These are phyloP conservation scores for Starmerella geochares DNA, from an alignment of 805 yeast genomes.

Conservation along the genomic window DNA sequence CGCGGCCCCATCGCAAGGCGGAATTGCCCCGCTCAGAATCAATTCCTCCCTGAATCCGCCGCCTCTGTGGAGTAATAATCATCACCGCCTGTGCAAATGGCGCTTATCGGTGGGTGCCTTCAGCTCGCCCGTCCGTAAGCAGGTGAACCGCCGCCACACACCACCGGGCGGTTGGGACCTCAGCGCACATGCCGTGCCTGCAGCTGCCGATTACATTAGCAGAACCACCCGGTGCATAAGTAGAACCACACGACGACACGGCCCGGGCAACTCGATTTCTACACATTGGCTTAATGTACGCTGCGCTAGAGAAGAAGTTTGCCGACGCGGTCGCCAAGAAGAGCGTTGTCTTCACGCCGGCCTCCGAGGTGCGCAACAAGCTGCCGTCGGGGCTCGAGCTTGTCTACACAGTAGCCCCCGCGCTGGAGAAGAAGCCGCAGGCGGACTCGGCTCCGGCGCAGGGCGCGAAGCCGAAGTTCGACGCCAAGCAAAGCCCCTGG, in stretches of 20 bases:
- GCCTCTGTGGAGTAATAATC: too few species aligned
- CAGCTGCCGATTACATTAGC: neutral
- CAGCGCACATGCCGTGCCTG: neutral
- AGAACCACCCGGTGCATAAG: neutral
- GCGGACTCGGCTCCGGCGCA: slow-evolving; percentile 1
- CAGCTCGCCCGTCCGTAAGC: neutral
- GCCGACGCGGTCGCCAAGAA: slow-evolving; percentile 41
- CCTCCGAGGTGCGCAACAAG: slow-evolving; percentile 32
- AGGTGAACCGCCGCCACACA: neutral
- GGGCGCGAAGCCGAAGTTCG: slow-evolving; percentile 1
- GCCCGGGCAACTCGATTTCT: too few species aligned
- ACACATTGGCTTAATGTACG: too few species aligned
- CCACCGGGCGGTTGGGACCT: neutral
- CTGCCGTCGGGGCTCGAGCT: slow-evolving; percentile 31
- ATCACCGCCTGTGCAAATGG: too few species aligned
- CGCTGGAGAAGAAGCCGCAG: slow-evolving; percentile 32
- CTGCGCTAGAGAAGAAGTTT: slow-evolving; percentile 30
- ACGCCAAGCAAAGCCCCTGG: slow-evolving; percentile 50
- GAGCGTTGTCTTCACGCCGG: slow-evolving; percentile 43
- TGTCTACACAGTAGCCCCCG: slow-evolving; percentile 33
- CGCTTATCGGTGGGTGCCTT: too few species aligned
- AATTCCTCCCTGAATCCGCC: too few species aligned
- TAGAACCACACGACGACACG: neutral
- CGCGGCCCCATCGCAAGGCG: too few species aligned
- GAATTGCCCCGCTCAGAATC: too few species aligned